Base-by-base conservation (phyloP, 176 grass and related monocot genomes). In the Musa acuminata region DNA sequence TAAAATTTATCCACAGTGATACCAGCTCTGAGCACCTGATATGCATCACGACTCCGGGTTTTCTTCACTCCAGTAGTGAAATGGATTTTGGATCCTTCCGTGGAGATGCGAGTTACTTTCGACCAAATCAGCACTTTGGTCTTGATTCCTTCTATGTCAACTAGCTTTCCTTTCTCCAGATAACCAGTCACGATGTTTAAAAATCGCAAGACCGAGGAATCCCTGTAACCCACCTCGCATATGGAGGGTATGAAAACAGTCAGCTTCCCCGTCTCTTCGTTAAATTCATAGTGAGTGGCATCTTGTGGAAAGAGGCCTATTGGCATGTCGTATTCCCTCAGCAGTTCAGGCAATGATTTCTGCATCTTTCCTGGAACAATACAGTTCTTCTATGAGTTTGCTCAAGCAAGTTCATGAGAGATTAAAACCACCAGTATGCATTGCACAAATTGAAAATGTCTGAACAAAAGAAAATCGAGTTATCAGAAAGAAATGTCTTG, bases 121-220 rank as follows among this genome's bases (percentile, higher is more conserved):
- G 81, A 78, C 95, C 95, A 99, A 67, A 94, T 78, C 80, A 99
- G 77, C 76, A 91, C 86, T 80, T 99, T 99, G 76, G 95, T 93
- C 86, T 99, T 99, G 53, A 99, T 71, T 26, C 95, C 95, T 51
- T 94, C 88, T 20, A 99, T 78, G 17, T 85, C 87, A 13, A 80
- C 55, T 2, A 99, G 72, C 22, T 86, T 82, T 3, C 88, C 90
- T 9, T 89, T 87, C 72, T 85, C 90, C 29, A 99, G 80, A 77
- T 79, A 83, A 14, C 75, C 95, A 0, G 80, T 17, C 60, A 91
- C 95, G 68, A 69, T 81, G 77, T 84, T 80, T 78, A 74, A 80
- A 78, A 94, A 94, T 24, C 95, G 85, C 88, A 99, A 68, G 72
- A 89, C 78, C 2, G 90, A 99, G 73, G 88, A 86, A 75, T 99